Evolutionary conservation across 1,139 yeast genomes (phyloP).

Genomic region (Saccharomyces hybrid): DNA sequence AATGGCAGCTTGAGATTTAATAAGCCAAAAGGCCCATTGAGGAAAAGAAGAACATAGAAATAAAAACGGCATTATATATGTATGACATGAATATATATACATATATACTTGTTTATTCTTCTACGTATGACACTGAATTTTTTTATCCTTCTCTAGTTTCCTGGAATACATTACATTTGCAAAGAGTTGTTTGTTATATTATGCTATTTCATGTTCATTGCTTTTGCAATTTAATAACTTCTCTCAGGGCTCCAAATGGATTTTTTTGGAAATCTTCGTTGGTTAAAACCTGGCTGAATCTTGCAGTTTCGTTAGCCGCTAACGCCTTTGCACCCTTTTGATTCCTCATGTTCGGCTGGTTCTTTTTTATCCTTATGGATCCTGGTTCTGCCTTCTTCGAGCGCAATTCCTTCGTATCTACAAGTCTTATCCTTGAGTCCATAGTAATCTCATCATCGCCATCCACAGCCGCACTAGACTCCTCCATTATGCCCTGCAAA

Average conservation of each 20-base stretch:
- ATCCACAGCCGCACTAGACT: conserved; percentile 11
- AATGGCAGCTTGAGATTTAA: conserved; percentile 34
- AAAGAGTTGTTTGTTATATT: conserved; percentile 9
- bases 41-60: conserved; percentile 18
- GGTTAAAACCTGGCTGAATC: conserved; percentile 49
- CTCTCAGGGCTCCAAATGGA: conserved; percentile 55
- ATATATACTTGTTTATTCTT: neutral
- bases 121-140: neutral
- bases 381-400: conserved; percentile 25
- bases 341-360: conserved; percentile 55
- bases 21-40: conserved; percentile 49
- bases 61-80: neutral
- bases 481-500: conserved; percentile 9
- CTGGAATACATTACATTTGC: neutral
- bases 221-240: conserved; percentile 33
- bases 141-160: neutral
- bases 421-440: conserved; percentile 19
- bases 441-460: conserved; percentile 9
- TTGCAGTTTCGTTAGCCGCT: conserved; percentile 45
- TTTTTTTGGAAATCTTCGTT: conserved; percentile 45
- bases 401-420: conserved; percentile 6
- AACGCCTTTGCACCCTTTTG: conserved; percentile 50
- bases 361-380: conserved; percentile 33
- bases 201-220: conserved; percentile 3
- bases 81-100: neutral